Percentiles rank a stretch among this genome's conserved stretches.
These are phyloP conservation scores for Secale cereale DNA, from an alignment of 176 grass and related monocot genomes.

Conservation along the genomic window DNA sequence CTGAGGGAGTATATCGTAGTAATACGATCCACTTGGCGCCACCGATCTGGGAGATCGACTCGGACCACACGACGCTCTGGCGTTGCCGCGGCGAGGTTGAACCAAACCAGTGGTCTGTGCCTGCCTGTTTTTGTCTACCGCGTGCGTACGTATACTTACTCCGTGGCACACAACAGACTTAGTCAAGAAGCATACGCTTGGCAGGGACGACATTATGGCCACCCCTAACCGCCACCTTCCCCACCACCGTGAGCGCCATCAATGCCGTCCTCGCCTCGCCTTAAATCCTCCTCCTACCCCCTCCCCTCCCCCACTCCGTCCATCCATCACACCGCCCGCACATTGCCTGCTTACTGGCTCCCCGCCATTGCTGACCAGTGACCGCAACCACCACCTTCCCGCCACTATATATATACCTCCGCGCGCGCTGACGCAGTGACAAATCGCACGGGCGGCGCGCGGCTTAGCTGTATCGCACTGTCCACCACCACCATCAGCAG, in stretches of 20 bases:
- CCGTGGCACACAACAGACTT: not conserved
- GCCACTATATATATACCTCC: not conserved
- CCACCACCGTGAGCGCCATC: not conserved
- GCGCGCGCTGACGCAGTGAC: not conserved
- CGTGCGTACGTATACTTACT: not conserved
- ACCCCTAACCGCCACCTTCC: conserved; percentile 18
- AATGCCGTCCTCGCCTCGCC: conserved; percentile 24
- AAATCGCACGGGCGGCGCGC: not conserved
- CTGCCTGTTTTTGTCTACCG: not conserved
- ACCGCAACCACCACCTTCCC: not conserved
- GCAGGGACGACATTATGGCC: conserved; percentile 28
- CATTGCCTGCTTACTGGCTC: not conserved
- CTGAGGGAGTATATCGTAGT: too few relatives aligned
- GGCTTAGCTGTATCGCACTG: not conserved
- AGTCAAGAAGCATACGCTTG: conserved; percentile 6
- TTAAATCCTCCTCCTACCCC: conserved; percentile 1
- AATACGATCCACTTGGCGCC: not conserved
- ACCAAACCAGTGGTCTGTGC: not conserved
- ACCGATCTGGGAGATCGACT: not conserved
- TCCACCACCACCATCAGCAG: not conserved
- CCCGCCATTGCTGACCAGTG: not conserved
- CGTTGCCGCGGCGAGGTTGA: not conserved
- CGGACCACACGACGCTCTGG: not conserved
- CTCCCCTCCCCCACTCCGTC: too few relatives aligned
- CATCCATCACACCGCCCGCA: not conserved